Percentiles rank a stretch among this genome's conserved stretches.
Conservation (phyloP, 169 alveolate species). For the Cyclospora cayetanensis region DNA sequence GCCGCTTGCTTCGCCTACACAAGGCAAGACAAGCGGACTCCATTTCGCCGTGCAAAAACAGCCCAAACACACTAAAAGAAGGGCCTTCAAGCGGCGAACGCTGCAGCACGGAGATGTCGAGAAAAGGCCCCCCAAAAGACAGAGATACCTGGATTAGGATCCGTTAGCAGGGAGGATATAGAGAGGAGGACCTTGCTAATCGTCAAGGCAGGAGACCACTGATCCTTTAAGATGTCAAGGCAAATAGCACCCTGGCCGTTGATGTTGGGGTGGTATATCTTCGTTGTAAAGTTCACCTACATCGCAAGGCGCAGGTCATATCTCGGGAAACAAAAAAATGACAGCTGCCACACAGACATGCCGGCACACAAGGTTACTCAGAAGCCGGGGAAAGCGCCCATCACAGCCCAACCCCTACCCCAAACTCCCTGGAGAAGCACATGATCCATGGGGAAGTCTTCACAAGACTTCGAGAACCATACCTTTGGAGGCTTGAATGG, state of each 20-base stretch:
- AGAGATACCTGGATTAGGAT: no score
- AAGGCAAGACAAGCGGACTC: not conserved
- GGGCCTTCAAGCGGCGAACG: no score
- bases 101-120: no score
- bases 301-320: constrained; percentile 70
- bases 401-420: no score
- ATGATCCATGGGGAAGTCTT: not conserved
- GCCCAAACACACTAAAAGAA: no score
- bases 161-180: constrained; percentile 98
- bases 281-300: constrained; percentile 95
- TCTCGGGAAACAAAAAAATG: no score
- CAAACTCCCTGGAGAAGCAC: not conserved
- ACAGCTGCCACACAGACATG: no score
- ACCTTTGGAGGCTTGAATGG: constrained; percentile 99
- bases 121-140: no score
- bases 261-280: constrained; percentile 98
- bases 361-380: no score
- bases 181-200: constrained; percentile 98
- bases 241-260: constrained; percentile 96
- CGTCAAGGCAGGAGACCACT: constrained; percentile 99
- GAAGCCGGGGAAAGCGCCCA: no score
- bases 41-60: not conserved
- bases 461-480: constrained; percentile 65
- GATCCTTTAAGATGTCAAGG: constrained; percentile 97
- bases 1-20: no score